Percentiles rank a stretch among this genome's conserved stretches.
These are phyloP conservation scores for Meyerozyma athensensis DNA, from an alignment of 1,139 yeast species.

Conservation along the genomic window DNA sequence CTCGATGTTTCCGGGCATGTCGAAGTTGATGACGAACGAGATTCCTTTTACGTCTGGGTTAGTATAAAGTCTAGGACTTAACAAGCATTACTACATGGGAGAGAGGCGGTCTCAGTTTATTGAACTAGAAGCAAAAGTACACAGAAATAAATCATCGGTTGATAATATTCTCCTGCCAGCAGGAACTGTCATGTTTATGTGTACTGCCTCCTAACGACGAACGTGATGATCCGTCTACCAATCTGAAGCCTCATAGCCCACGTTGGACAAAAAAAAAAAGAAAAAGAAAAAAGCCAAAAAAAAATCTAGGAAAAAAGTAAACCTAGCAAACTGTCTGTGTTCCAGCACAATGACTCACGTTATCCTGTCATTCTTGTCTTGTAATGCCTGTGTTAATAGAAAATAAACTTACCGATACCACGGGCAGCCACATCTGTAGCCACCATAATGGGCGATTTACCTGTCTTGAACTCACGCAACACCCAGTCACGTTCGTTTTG, in stretches of 20 bases:
- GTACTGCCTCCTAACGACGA: constrained; percentile 2
- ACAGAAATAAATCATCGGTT: not conserved
- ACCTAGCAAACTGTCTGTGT: not conserved
- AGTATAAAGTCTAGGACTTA: not conserved
- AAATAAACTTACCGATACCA: constrained; percentile 83
- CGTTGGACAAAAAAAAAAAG: not conserved
- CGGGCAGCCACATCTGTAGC: constrained; percentile 50
- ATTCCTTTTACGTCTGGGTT: constrained; percentile 90
- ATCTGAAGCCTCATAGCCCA: constrained; percentile 2
- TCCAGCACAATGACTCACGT: not conserved
- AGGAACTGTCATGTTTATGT: constrained; percentile 1
- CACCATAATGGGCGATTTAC: constrained; percentile 94
- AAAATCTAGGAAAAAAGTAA: constrained; percentile 1
- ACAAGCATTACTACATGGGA: constrained; percentile 4
- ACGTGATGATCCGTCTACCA: not conserved
- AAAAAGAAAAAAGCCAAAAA: not conserved
- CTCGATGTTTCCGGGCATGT: constrained; percentile 97
- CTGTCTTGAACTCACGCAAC: constrained; percentile 82
- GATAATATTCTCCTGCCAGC: constrained; percentile 2
- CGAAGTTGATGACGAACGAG: constrained; percentile 86
- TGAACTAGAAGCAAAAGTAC: constrained; percentile 3
- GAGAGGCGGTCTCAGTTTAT: constrained; percentile 4
- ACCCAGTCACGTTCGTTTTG: constrained; percentile 99
- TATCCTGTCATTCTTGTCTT: not conserved
- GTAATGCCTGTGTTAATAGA: constrained; percentile 6